phyloP scores from a whole-genome alignment of 2,329 filamentous ascomycete species.

The Cercospora citrullina region DNA sequence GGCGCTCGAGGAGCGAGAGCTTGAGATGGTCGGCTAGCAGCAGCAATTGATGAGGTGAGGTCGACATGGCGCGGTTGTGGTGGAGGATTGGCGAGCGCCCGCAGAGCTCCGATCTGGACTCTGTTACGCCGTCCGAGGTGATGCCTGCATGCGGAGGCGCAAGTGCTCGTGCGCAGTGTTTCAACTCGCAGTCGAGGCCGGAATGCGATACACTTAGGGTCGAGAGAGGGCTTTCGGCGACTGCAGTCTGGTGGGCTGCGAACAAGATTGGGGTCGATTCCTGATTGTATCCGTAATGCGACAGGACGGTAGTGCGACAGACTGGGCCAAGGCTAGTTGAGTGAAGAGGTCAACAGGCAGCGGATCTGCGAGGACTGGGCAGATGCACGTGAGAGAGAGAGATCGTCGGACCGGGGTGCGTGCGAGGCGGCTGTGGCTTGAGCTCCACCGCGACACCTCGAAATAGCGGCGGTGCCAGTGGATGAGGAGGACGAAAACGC shows the following conservation, averaged over 20 bases:
- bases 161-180: constrained; percentile 3
- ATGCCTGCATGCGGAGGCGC: constrained; percentile 13
- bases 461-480: constrained; percentile 4
- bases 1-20: constrained; percentile 86
- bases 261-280: neutral
- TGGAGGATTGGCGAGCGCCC: neutral
- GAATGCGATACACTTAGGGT: neutral
- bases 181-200: neutral
- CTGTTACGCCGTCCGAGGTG: neutral
- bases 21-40: constrained; percentile 96
- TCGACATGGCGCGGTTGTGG: constrained; percentile 20
- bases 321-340: neutral
- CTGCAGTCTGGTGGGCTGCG: neutral
- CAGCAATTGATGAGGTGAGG: constrained; percentile 69
- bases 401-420: neutral
- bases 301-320: neutral
- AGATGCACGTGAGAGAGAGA: neutral
- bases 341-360: neutral
- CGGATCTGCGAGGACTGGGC: neutral
- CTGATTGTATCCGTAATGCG: neutral
- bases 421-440: neutral
- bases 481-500: neutral
- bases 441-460: neutral
- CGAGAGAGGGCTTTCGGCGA: neutral
- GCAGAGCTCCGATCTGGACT: constrained; percentile 5